Base-by-base conservation (phyloP, 129 eudicot genomes). In the Artemisia annua region DNA sequence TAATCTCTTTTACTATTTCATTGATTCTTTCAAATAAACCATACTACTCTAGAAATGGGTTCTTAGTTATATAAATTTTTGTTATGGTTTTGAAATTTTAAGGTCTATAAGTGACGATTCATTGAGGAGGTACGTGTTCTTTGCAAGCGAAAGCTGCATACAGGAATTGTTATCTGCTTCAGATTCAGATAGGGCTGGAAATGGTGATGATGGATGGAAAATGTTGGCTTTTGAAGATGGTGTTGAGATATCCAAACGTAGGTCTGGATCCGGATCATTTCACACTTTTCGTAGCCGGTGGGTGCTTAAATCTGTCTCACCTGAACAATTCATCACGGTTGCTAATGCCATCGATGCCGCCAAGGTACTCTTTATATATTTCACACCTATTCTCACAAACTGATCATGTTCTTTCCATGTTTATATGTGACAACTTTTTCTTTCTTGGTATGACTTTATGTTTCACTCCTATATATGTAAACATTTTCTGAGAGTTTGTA, bases 321-420 rank as follows among this genome's bases (percentile, higher is more conserved):
- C 96, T 3, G 63, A 93, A 66, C 95, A 87, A 62, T 89, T 93
- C 55, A 84, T 89, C 39, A 84, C 95, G 0, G 98, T 93, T 15
- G 98, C 96, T 55, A 93, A 87, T 58, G 98, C 96, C 62, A 93
- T 93, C 4, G 95, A 93, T 83, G 98, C 98, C 69, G 98, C 98
- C 35, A 93, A 89, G 96, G 98, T 86, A 64, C 22, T 11, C 3
- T 1, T n/a, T 3, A 17, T 63, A 12, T 26, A 61, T 28, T 63
- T 61, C n/a, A 52, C 57, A 52, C 7, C 5, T 52, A 51, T 51
- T 51, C 56, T 39, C 46, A 39, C 15, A 51, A 18, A 8, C 15
- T 11, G 35, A 51, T 20, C 62, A 18, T 32, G n/a, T 24, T 58
- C 58, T 46, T 14, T 58, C 7, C 35, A 58, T 58, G 63, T 18